Percentiles rank a stretch among this genome's conserved stretches.
Evolutionary conservation across 192 early-diverging fungal genomes (phyloP).

Genomic region (Kickxella alabastrina): DNA sequence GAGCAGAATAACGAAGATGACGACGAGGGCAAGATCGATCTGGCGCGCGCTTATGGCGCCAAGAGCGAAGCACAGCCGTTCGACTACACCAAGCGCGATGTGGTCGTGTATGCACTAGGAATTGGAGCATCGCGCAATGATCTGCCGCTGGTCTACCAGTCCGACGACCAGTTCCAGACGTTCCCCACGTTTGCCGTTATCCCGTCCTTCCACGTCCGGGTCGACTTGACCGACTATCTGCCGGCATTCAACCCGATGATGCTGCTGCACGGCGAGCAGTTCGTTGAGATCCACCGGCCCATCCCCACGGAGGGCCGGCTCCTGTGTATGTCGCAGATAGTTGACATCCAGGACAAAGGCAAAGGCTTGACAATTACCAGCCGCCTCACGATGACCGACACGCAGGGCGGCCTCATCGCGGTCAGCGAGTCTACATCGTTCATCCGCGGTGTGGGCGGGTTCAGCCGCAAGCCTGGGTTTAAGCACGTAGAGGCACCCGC

Average conservation of each 20-base stretch:
- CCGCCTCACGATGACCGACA: conserved; percentile 79
- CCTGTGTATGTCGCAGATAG: conserved; percentile 66
- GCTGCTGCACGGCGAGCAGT: conserved; percentile 99
- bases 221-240: conserved; percentile 57
- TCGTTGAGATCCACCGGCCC: conserved; percentile 78
- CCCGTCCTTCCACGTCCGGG: conserved; percentile 67
- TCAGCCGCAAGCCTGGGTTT: conserved; percentile 74
- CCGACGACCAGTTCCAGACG: conserved; percentile 72
- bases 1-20: conserved; percentile 36
- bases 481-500: conserved; percentile 20
- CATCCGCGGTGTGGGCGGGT: conserved; percentile 88
- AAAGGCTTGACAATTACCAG: conserved; percentile 81
- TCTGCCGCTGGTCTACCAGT: conserved; percentile 90
- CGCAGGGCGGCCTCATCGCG: conserved; percentile 67
- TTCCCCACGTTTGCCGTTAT: conserved; percentile 94
- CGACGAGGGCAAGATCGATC: conserved; percentile 54
- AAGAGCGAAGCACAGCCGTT: conserved; percentile 58
- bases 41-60: conserved; percentile 60
- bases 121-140: conserved; percentile 87
- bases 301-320: conserved; percentile 83
- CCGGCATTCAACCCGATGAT: conserved; percentile 87
- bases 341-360: conserved; percentile 97
- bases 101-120: conserved; percentile 91
- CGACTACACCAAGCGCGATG: conserved; percentile 83
- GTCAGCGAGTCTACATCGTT: conserved; percentile 91